A percentile compares a stretch with the other conserved stretches of the same genome.
phyloP scores from a whole-genome alignment of 2,329 filamentous ascomycete genomes.

The Phialocephala subalpina region DNA sequence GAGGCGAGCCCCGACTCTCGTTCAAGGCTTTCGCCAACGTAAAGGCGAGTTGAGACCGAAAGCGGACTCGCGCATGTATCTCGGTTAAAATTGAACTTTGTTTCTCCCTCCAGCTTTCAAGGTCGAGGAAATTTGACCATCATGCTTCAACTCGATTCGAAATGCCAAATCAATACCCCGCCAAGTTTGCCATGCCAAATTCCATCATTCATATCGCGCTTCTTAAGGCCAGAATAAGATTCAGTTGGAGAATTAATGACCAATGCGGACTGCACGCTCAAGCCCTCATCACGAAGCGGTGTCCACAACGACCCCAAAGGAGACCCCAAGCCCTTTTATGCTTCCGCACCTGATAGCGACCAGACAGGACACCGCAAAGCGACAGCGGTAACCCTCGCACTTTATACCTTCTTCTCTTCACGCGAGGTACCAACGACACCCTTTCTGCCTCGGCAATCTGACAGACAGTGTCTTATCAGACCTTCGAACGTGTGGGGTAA shows the following conservation, averaged over 20 bases:
- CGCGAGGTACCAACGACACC: background rate
- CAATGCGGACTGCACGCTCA: background rate
- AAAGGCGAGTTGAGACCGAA: background rate
- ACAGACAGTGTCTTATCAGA: background rate
- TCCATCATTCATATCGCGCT: background rate
- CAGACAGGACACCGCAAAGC: conserved; percentile 6
- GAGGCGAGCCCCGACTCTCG: too few species aligned
- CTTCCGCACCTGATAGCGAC: background rate
- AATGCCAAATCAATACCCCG: background rate
- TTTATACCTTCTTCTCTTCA: background rate
- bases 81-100: conserved; percentile 1
- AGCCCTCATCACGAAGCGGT: background rate
- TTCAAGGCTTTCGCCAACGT: too few species aligned
- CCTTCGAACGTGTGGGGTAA: background rate
- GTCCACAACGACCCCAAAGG: background rate
- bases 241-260: background rate
- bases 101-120: background rate
- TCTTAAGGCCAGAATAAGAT: background rate
- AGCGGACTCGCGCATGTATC: background rate
- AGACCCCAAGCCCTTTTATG: conserved; percentile 5
- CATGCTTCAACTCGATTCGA: background rate
- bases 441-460: background rate
- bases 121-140: background rate
- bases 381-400: background rate
- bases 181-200: conserved; percentile 4